Evolutionary conservation across 371 early-diverging fungal species (phyloP), one percentile per base, ranked within the genome.

Genomic region (Mucor circinelloides): DNA sequence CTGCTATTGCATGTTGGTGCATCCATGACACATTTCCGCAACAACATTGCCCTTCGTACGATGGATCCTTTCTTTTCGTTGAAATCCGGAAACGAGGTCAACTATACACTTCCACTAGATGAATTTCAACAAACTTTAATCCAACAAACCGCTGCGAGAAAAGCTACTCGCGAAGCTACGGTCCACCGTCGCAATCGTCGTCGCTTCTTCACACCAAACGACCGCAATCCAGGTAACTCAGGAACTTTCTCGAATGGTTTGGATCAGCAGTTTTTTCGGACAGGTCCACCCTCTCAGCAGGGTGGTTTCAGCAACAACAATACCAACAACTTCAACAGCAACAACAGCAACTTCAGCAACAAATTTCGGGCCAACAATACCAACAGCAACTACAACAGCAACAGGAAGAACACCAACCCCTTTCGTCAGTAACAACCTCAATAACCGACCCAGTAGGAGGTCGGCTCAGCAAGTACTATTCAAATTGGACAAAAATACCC

Each of bases 1-100:
- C 64, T 69, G 0, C 3, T 71, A 0, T 42, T 70, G 0, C 58
- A 68, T 50, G n/a, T 58, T 0, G 42, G 54, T 17, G 54, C 66
- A 2, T 25, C 64, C 0, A 28, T 64, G 15, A 74, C 44, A 5
- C 28, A 32, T 0, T 19, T 17, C 0, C 40, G 70, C n/a, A 64
- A 70, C n/a, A 62, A 70, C 6, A 31, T 74, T 0, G 68, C 71
- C 13, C 34, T 74, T 1, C 63, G 69, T 0, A 60, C 69, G 0
- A 15, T 44, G 3, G 8, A 44, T 57, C 25, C 36, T 64, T n/a
- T 69, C 62, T 32, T 44, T 57, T n/a, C 32, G 3, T 2, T 31
- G 15, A 40, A 60, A 15, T 21, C 17, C 30, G 10, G 6, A 2
- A n/a, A 2, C 9, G 34, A 40, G 2, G 40, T 17, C 4, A 40